Percentiles rank a stretch among this genome's conserved stretches.
Evolutionary conservation across 2,329 filamentous ascomycete genomes (phyloP).

Genomic region (Periconia digitata): DNA sequence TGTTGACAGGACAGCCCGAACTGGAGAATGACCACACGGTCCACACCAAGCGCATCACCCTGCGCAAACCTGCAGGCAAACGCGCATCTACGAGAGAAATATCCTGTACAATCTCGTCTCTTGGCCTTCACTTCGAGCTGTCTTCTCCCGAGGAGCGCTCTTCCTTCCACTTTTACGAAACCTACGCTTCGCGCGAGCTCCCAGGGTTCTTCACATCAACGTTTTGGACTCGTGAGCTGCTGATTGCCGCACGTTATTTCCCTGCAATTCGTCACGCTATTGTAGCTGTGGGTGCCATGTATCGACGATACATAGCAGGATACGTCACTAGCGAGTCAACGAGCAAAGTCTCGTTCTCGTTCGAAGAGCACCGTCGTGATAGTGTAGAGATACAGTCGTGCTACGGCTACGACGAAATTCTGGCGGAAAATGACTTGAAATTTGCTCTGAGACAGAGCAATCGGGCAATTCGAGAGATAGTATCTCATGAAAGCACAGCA

Average conservation of each 20-base stretch:
- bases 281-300: constrained; percentile 12
- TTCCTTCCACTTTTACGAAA: background rate
- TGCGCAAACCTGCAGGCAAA: background rate
- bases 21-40: too few species aligned
- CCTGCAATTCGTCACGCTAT: constrained; percentile 14
- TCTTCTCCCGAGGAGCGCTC: background rate
- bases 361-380: background rate
- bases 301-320: constrained; percentile 10
- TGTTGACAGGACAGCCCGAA: too few species aligned
- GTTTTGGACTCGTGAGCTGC: constrained; percentile 10
- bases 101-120: background rate
- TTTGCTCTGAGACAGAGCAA: constrained; percentile 15
- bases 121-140: background rate
- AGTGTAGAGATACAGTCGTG: background rate
- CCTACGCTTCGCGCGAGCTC: background rate
- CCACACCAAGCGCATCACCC: too few species aligned
- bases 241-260: constrained; percentile 7
- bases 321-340: background rate
- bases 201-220: constrained; percentile 7
- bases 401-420: constrained; percentile 5
- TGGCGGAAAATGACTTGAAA: constrained; percentile 6
- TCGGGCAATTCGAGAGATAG: constrained; percentile 10
- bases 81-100: background rate
- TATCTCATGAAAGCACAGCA: background rate
- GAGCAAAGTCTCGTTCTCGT: background rate